Base-by-base conservation (phyloP, 495 filamentous ascomycete species). In the Aspergillus cristatus region DNA sequence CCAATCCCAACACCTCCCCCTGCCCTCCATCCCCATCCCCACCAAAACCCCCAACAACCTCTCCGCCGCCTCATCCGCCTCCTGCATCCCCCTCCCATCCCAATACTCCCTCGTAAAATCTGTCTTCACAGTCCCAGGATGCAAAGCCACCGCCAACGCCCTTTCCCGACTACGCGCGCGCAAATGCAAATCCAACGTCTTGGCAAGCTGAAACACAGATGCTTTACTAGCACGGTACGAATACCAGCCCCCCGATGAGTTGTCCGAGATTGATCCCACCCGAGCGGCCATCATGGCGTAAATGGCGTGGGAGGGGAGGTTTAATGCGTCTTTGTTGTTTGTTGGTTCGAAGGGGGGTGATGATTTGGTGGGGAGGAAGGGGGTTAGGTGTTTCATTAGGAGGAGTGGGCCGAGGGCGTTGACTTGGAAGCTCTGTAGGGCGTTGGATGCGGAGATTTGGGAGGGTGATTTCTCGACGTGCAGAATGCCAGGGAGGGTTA, bases 81-180 rank as follows among this genome's bases (percentile, higher is more conserved):
- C 68, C 37, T 89, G 45, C 64, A 76, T 77, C 32, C 71, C 74
- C 40, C 71, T 65, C 29, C 65, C 50, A 49, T 50, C 67, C 84
- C 81, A 89, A 51, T 81, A 90, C 29, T 79, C 80, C 46, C 60
- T 69, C 33, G 79, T 85, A 47, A 93, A 61, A 10, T 70, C 79
- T 31, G 84, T 89, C 57, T 74, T 78, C 28, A 93, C 85, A 7
- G 84, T 91, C 1, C 87, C 85, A 3, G 85, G 86, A 62, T 93
- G 86, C 55, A 90, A 63, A n/a, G 68, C 71, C 3, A 94, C 60
- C 0, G 71, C 72, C 42, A 88, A 62, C 1, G 78, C 81, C 29
- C 72, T 76, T 3, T 70, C 69, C 1, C 67, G 75, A 29, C 70
- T 67, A 11, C 62, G 60, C 13, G 60, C 54, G 35, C 51, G 54